Percentiles rank a stretch among this genome's conserved stretches.
phyloP scores from a whole-genome alignment of 768 basidiomycete species.

The Daedalea quercina region DNA sequence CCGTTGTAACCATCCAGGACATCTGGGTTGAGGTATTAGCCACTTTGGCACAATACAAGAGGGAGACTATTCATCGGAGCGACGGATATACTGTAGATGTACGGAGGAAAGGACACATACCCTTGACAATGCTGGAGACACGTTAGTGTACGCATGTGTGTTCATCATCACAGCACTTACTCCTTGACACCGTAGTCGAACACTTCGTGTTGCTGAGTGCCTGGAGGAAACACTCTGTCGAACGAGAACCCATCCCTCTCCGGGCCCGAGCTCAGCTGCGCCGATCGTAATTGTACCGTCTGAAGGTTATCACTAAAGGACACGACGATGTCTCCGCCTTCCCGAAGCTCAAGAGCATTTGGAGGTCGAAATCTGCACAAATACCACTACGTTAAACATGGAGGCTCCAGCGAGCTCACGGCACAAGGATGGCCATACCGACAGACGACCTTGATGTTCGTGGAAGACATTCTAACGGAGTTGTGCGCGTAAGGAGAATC shows the following conservation, averaged over 20 bases:
- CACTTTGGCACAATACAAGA: not conserved
- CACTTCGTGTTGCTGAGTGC: slow-evolving; percentile 85
- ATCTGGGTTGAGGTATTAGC: slow-evolving; percentile 43
- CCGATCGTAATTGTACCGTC: slow-evolving; percentile 74
- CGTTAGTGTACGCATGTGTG: not conserved
- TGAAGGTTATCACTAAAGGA: slow-evolving; percentile 82
- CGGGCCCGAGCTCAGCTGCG: slow-evolving; percentile 65
- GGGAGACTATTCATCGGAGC: too few relatives aligned
- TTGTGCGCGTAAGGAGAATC: slow-evolving; percentile 15
- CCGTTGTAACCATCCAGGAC: slow-evolving; percentile 99
- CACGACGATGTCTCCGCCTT: slow-evolving; percentile 87
- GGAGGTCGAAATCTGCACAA: slow-evolving; percentile 81
- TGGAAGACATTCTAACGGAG: slow-evolving; percentile 59
- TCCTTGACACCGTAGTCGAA: slow-evolving; percentile 99
- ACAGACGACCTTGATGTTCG: slow-evolving; percentile 98
- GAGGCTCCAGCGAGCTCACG: slow-evolving; percentile 1
- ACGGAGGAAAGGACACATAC: slow-evolving; percentile 28
- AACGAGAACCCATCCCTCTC: slow-evolving; percentile 98
- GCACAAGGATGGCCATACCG: slow-evolving; percentile 52
- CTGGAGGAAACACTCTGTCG: slow-evolving; percentile 93
- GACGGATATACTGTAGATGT: not conserved
- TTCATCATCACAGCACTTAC: slow-evolving; percentile 39
- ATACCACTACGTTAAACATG: not conserved
- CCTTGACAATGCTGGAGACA: slow-evolving; percentile 74
- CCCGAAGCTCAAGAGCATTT: slow-evolving; percentile 84